These are phyloP conservation scores for Lactifluus subvellereus DNA, from an alignment of 768 basidiomycete species.

Conservation along the genomic window DNA sequence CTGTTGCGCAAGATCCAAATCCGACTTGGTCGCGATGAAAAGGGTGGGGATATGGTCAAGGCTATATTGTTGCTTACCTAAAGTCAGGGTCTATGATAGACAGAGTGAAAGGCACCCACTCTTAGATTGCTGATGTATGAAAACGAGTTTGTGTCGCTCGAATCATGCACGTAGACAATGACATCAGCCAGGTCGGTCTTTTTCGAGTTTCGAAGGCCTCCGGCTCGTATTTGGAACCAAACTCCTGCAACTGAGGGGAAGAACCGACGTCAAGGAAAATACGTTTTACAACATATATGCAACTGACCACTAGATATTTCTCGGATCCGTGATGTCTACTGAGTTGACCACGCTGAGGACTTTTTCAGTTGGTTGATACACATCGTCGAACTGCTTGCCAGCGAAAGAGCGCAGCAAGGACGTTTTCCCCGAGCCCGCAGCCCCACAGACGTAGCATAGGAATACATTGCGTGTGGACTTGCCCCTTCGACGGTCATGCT, in stretches of 20 bases:
- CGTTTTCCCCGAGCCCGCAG: constrained; percentile 95
- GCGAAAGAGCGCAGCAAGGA: constrained; percentile 79
- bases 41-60: constrained; percentile 92
- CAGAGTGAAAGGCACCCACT: constrained; percentile 40
- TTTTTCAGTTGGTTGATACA: constrained; percentile 86
- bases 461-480: constrained; percentile 90
- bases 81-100: constrained; percentile 15
- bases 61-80: constrained; percentile 87
- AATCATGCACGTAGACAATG: constrained; percentile 93
- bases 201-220: constrained; percentile 86
- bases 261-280: constrained; percentile 3
- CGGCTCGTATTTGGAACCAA: constrained; percentile 91
- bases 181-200: constrained; percentile 92
- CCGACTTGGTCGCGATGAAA: constrained; percentile 98
- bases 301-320: constrained; percentile 90
- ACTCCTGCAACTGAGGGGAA: constrained; percentile 81
- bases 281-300: background rate
- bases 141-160: constrained; percentile 97
- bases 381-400: constrained; percentile 66
- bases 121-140: constrained; percentile 96
- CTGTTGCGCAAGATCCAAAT: constrained; percentile 94
- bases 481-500: constrained; percentile 78
- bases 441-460: constrained; percentile 89
- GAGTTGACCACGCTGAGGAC: constrained; percentile 90
- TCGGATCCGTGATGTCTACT: constrained; percentile 93